phyloP scores from a whole-genome alignment of 2,329 filamentous ascomycete genomes.

The Biscogniauxia mediterranea region DNA sequence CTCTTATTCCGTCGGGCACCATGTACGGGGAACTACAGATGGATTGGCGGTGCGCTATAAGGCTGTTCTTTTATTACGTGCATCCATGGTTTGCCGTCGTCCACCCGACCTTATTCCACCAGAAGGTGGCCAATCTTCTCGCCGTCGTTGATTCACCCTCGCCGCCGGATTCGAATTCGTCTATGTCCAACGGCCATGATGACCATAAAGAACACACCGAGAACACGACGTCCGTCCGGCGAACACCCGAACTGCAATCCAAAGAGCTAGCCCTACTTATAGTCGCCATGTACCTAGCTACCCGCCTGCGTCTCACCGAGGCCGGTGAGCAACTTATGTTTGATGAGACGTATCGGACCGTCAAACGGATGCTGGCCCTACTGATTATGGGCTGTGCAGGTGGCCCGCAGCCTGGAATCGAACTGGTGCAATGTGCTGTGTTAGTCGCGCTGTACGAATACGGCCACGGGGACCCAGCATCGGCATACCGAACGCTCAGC shows the following conservation, averaged over 20 bases:
- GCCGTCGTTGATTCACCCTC: slow-evolving; percentile 18
- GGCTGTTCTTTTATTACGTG: slow-evolving; percentile 40
- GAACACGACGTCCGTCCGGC: slow-evolving; percentile 8
- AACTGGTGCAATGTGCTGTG: slow-evolving; percentile 41
- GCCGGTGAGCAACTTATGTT: slow-evolving; percentile 38
- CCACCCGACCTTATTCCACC: slow-evolving; percentile 39
- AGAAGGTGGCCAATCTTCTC: slow-evolving; percentile 27
- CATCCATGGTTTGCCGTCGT: slow-evolving; percentile 43
- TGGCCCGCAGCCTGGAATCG: slow-evolving; percentile 33
- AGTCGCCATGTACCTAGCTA: slow-evolving; percentile 43
- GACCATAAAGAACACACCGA: slow-evolving; percentile 12
- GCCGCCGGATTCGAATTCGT: slow-evolving; percentile 17
- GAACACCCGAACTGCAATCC: slow-evolving; percentile 16
- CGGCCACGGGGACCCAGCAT: slow-evolving; percentile 41
- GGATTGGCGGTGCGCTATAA: slow-evolving; percentile 38
- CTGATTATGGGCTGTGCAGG: slow-evolving; percentile 34
- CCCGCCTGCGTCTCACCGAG: slow-evolving; percentile 38
- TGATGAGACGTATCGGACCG: slow-evolving; percentile 38
- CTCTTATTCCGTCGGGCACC: slow-evolving; percentile 35
- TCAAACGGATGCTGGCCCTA: slow-evolving; percentile 38
- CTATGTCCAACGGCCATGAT: slow-evolving; percentile 17
- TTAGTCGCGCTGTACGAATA: slow-evolving; percentile 44
- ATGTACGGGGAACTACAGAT: slow-evolving; percentile 22
- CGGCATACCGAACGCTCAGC: slow-evolving; percentile 43
- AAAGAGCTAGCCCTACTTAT: slow-evolving; percentile 39